Evolutionary conservation across 2,329 filamentous ascomycete genomes (phyloP), one percentile per base, ranked within the genome.

Genomic region (Metarhizium humberi): DNA sequence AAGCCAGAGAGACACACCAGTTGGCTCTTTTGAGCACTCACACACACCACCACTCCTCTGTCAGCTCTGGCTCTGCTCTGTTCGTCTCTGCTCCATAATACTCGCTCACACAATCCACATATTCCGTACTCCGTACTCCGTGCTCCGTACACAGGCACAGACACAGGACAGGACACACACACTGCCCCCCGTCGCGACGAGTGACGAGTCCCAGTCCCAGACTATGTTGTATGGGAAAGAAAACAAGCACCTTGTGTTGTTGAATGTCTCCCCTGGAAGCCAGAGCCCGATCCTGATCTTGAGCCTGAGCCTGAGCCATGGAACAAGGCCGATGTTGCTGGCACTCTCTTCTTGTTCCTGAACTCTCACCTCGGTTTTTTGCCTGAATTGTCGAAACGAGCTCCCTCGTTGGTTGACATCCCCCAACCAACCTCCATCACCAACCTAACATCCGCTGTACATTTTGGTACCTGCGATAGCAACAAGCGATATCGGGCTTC

Each of bases 141-240:
- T 51, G 18, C 53, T 25, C 25, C 25, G 36, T 32, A 48, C 25
- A 18, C 42, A 45, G 6, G 11, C 42, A 45, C 42, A 45, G 18
- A 11, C 42, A 45, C 42, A 20, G 18, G 16, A 45, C 42, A 45
- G 42, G n/a, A 45, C 48, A 50, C n/a, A 20, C 48, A 50, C 48
- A 48, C 25, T 48, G 20, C 6, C 25, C 32, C 29, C 38, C 46
- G 36, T 55, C 50, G 54, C 49, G 38, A 56, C 54, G 18, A 56
- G 50, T 45, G 52, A 50, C 55, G 45, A 55, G 40, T 46, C 43
- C 43, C 7, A n/a, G 10, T 16, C 43, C 42, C 34, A 34, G 53
- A 52, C 48, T 38, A 53, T 55, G 53, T 52, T 43, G 14, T 55
- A 51, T 57, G 56, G 30, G n/a, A 57, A 46, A 32, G 45, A 40